Base-by-base conservation (phyloP, 352 stramenopile species). In the Globisporangium carolinianum region DNA sequence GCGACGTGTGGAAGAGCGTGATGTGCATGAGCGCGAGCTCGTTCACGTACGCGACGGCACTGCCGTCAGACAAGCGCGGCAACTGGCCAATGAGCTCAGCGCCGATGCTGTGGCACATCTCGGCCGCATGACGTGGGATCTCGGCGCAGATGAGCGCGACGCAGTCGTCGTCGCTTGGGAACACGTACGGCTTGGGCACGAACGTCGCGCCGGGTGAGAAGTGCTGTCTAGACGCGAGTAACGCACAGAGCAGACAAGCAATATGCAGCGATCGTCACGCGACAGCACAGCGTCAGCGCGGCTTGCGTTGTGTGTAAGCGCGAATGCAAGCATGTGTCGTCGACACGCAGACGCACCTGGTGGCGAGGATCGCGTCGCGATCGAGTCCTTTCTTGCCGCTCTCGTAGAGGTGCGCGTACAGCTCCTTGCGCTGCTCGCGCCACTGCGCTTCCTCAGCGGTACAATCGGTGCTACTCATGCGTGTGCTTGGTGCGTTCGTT, bases 1-100 rank as follows among this genome's bases (percentile, higher is more conserved):
- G 79, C 11, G 81, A 91, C 49, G 81, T 89, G 67, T 91, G 81
- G 61, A 88, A 89, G 8, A 91, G 63, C 56, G 81, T 91, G 60
- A 91, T 63, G 65, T 91, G 81, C 81, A 91, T 89, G 37, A 84
- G 72, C 5, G 83, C 76, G 12, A 70, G 66, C 9, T 71, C 73
- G 57, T 86, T 89, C 41, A 89, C 73, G 58, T 83, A 87, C n/a
- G 60, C 67, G 18, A 71, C 69, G 15, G 72, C 64, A 18, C 61
- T 53, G 3, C 66, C 75, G 36, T 57, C 62, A 0, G 53, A n/a
- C 18, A 71, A 58, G 3, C 73, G 67, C 38, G 72, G 73, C 11
- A 89, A 50, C 55, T 85, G 47, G 15, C 64, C 63, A 9, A 78
- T 71, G 35, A 89, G 57, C 43, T 83, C 64, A 17, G 69, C 62